A percentile compares a stretch with the other conserved stretches of the same genome.
Conservation (phyloP, 2,329 filamentous ascomycete species). For the Ophiostoma montium region DNA sequence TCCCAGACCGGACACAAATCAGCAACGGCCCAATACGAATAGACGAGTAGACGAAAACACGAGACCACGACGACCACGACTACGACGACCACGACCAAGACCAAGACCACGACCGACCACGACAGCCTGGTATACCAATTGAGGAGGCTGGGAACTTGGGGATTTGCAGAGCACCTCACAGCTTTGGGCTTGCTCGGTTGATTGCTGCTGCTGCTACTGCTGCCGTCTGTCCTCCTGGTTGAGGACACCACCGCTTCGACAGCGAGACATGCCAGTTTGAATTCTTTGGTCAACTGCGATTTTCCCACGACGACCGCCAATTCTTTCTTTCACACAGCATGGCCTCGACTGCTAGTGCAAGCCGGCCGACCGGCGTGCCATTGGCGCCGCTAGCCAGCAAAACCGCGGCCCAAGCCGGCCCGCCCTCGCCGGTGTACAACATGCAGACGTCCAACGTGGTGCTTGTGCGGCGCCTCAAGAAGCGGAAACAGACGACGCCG, state of each 20-base stretch:
- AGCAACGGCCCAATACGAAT: too few relatives aligned
- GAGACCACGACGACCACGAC: too few relatives aligned
- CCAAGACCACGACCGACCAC: too few relatives aligned
- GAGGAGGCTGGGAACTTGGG: conserved; percentile 4
- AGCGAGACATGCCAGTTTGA: too few relatives aligned
- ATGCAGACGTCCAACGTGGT: conserved; percentile 39
- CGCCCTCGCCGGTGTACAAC: conserved; percentile 40
- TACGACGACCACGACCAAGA: too few relatives aligned
- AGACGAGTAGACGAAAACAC: too few relatives aligned
- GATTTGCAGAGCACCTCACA: neutral
- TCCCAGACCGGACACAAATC: too few relatives aligned
- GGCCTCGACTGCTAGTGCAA: conserved; percentile 3
- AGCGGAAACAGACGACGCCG: conserved; percentile 47
- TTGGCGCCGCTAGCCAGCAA: neutral
- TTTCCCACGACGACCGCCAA: neutral
- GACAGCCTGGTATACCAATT: neutral
- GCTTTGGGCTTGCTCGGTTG: neutral
- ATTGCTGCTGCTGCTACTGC: neutral
- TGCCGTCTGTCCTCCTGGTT: neutral
- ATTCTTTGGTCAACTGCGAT: neutral
- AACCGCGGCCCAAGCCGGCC: conserved; percentile 19
- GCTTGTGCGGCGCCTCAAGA: conserved; percentile 40
- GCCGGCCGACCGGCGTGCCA: conserved; percentile 1
- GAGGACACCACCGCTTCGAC: neutral
- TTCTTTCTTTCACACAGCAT: neutral